Conservation (phyloP, 805 yeast genomes). For the Lipomyces sp. region DNA sequence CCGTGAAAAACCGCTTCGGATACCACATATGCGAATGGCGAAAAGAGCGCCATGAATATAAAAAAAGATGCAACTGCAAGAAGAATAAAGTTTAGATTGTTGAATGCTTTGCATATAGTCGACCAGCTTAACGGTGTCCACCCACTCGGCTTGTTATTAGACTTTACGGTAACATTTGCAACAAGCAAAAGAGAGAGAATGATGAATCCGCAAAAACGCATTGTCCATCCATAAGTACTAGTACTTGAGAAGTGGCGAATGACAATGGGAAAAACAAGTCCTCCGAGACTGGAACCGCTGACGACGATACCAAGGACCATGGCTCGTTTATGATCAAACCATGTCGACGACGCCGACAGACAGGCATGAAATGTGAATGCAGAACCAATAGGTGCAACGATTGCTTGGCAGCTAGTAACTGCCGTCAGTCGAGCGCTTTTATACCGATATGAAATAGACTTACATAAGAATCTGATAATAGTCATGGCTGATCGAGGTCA, state of each 20-base stretch:
- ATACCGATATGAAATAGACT: constrained; percentile 52
- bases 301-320: constrained; percentile 54
- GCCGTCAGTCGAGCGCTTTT: constrained; percentile 49
- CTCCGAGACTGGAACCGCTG: constrained; percentile 58
- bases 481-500: constrained; percentile 46
- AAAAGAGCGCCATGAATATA: constrained; percentile 35
- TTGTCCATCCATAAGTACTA: constrained; percentile 59
- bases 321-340: constrained; percentile 52
- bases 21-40: constrained; percentile 44
- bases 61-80: constrained; percentile 7
- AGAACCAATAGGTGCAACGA: constrained; percentile 7
- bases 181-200: constrained; percentile 43
- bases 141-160: constrained; percentile 10
- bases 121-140: constrained; percentile 11
- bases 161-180: constrained; percentile 37
- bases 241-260: constrained; percentile 49
- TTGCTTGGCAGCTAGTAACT: constrained; percentile 49
- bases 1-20: constrained; percentile 41
- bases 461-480: constrained; percentile 56
- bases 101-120: constrained; percentile 1
- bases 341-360: constrained; percentile 32
- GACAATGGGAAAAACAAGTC: constrained; percentile 55
- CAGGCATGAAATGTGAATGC: constrained; percentile 7
- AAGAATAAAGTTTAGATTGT: constrained; percentile 2
- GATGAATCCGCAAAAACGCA: constrained; percentile 54